Conservation (phyloP, 495 filamentous ascomycete species). For the Chaetomidium leptoderma region DNA sequence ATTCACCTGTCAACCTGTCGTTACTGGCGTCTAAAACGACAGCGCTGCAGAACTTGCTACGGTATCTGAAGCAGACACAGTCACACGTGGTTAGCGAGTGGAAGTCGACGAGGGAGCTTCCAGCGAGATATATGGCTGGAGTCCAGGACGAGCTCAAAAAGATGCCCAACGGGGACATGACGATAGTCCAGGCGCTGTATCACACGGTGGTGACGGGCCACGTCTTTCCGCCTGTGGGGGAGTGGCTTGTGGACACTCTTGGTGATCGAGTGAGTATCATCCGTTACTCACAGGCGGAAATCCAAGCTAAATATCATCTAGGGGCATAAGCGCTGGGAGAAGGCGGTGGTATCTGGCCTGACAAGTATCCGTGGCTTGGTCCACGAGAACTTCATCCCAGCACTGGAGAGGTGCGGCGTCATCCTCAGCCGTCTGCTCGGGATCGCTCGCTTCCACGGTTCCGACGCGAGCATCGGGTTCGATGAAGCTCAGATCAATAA, state of each 20-base stretch:
- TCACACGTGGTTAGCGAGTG: slow-evolving; percentile 71
- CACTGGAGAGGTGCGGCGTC: slow-evolving; percentile 76
- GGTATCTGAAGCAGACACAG: slow-evolving; percentile 76
- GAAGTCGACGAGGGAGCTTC: slow-evolving; percentile 77
- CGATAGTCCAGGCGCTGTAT: slow-evolving; percentile 71
- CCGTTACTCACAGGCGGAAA: neutral
- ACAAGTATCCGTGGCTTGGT: slow-evolving; percentile 70
- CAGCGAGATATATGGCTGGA: slow-evolving; percentile 67
- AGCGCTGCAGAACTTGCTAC: slow-evolving; percentile 75
- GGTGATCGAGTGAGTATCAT: slow-evolving; percentile 64
- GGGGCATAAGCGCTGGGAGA: slow-evolving; percentile 96
- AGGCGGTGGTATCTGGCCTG: slow-evolving; percentile 70
- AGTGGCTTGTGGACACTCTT: slow-evolving; percentile 86
- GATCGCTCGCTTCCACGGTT: slow-evolving; percentile 71
- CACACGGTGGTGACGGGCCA: slow-evolving; percentile 83
- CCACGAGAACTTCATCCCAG: slow-evolving; percentile 83
- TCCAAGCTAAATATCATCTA: slow-evolving; percentile 31
- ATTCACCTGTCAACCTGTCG: slow-evolving; percentile 74
- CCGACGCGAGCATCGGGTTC: slow-evolving; percentile 62
- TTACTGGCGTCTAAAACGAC: slow-evolving; percentile 81
- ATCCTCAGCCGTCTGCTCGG: slow-evolving; percentile 80
- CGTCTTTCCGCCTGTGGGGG: slow-evolving; percentile 67
- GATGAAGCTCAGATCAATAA: slow-evolving; percentile 48
- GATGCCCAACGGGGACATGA: slow-evolving; percentile 35
- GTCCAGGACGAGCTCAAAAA: slow-evolving; percentile 61